phyloP scores from a whole-genome alignment of 495 filamentous ascomycete species.

The Beverwykella pulmonaria region DNA sequence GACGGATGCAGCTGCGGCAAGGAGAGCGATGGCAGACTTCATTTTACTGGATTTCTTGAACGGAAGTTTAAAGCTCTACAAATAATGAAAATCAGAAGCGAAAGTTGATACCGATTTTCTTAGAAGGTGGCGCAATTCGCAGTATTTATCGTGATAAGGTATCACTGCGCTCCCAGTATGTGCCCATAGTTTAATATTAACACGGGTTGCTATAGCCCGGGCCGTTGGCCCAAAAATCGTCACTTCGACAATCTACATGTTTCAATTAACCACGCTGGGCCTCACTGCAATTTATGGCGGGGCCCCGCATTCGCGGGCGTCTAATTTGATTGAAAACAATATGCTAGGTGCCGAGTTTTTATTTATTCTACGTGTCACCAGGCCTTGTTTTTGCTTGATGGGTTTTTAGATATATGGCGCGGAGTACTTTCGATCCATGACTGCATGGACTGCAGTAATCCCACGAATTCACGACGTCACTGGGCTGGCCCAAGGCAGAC shows the following conservation, averaged over 20 bases:
- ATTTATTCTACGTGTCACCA: neutral
- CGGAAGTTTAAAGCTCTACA: neutral
- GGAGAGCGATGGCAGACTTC: constrained; percentile 27
- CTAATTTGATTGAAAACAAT: neutral
- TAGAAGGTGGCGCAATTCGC: neutral
- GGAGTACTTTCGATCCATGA: neutral
- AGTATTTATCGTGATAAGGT: neutral
- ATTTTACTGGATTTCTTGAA: constrained; percentile 16
- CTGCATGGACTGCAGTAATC: neutral
- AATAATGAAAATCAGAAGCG: neutral
- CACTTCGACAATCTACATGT: neutral
- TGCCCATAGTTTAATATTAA: neutral
- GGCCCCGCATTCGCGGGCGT: neutral
- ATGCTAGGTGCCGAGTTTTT: neutral
- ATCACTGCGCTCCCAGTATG: neutral
- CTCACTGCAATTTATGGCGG: neutral
- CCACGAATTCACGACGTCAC: neutral
- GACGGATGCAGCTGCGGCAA: constrained; percentile 27
- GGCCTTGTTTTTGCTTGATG: neutral
- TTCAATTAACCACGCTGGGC: neutral
- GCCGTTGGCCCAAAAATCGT: neutral
- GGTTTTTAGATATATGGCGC: neutral
- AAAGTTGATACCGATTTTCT: neutral
- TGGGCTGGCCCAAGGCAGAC: neutral
- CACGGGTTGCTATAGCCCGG: neutral